Conservation (phyloP, 495 filamentous ascomycete species). For the Barbatosphaeria neglecta region DNA sequence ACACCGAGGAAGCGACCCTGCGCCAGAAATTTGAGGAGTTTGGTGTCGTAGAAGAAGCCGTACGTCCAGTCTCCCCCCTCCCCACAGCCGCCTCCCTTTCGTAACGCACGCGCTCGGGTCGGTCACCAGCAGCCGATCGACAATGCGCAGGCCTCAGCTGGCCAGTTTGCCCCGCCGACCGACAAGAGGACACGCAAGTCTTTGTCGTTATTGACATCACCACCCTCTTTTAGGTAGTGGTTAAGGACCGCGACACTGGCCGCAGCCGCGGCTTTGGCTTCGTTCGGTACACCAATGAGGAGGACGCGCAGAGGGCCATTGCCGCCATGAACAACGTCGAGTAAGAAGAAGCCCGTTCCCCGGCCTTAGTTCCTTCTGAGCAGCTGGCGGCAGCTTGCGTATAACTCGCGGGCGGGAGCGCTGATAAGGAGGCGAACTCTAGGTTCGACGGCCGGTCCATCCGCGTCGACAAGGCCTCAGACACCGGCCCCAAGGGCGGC, state of each 20-base stretch:
- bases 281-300: constrained; percentile 70
- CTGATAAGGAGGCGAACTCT: background rate
- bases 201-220: too few relatives aligned
- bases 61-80: constrained; percentile 35
- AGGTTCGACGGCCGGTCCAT: constrained; percentile 96
- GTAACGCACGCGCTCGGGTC: background rate
- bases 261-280: constrained; percentile 97
- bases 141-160: too few relatives aligned
- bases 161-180: too few relatives aligned
- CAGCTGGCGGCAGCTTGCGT: background rate
- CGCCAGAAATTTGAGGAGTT: constrained; percentile 82
- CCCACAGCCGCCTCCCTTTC: background rate
- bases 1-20: constrained; percentile 79
- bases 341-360: constrained; percentile 43
- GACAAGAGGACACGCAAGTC: too few relatives aligned
- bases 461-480: constrained; percentile 91
- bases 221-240: constrained; percentile 57
- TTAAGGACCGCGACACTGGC: constrained; percentile 92
- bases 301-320: constrained; percentile 78
- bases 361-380: too few relatives aligned
- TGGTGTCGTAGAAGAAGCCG: constrained; percentile 83
- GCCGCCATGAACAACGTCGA: constrained; percentile 83
- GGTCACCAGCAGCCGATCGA: too few relatives aligned
- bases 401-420: background rate
- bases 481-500: constrained; percentile 51